phyloP scores from a whole-genome alignment of 352 stramenopile genomes.

The Phytophthora kernoviae region DNA sequence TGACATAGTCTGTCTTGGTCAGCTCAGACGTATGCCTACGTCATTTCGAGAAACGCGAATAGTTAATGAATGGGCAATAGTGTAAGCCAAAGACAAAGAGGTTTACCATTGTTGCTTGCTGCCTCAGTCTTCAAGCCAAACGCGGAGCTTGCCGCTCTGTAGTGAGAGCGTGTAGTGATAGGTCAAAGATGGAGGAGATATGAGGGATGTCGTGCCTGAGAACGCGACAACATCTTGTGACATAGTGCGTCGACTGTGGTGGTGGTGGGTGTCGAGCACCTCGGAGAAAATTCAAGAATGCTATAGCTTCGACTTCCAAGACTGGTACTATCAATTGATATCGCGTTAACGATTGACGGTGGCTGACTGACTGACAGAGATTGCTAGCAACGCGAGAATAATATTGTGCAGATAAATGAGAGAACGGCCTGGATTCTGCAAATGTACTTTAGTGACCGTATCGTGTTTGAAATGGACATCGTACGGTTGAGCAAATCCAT shows the following conservation, averaged over 20 bases:
- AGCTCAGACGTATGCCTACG: neutral
- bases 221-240: neutral
- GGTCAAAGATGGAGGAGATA: neutral
- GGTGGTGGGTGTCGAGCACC: too few species aligned
- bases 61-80: neutral
- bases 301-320: too few species aligned
- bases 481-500: too few species aligned
- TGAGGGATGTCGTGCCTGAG: neutral
- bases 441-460: too few species aligned
- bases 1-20: neutral
- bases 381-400: too few species aligned
- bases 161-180: neutral
- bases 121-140: neutral
- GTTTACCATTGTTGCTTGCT: neutral
- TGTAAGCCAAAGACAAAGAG: neutral
- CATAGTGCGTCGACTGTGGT: neutral
- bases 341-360: too few species aligned
- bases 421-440: too few species aligned
- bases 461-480: too few species aligned
- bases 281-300: too few species aligned
- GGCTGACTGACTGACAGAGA: too few species aligned
- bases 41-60: neutral
- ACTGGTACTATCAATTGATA: too few species aligned
- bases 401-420: too few species aligned
- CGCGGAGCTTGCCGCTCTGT: neutral